phyloP scores from a whole-genome alignment of 2,329 filamentous ascomycete species.

The Cladosporium sp. region DNA sequence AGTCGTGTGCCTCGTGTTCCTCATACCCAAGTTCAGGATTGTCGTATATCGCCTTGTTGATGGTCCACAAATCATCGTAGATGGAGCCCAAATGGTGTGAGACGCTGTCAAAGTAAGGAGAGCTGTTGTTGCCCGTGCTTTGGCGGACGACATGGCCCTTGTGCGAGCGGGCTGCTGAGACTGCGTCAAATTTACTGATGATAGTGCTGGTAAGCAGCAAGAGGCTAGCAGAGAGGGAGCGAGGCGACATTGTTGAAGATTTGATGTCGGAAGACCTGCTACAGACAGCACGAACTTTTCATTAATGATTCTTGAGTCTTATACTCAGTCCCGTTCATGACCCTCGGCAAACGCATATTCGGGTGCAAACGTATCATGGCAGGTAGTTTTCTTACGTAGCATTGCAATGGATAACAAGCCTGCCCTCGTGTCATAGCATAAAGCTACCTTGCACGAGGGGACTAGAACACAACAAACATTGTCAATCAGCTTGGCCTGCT shows the following conservation, averaged over 20 bases:
- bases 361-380: neutral
- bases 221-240: neutral
- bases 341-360: neutral
- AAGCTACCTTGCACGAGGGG: neutral
- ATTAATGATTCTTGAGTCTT: neutral
- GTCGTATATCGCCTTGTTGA: conserved; percentile 13
- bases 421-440: neutral
- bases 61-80: conserved; percentile 7
- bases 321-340: neutral
- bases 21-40: conserved; percentile 52
- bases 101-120: conserved; percentile 1
- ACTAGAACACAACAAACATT: neutral
- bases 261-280: neutral
- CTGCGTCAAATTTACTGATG: neutral
- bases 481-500: neutral
- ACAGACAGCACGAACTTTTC: neutral
- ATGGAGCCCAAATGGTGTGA: conserved; percentile 1
- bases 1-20: conserved; percentile 52
- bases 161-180: neutral
- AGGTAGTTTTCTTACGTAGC: neutral
- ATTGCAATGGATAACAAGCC: neutral
- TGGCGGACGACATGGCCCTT: neutral
- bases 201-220: neutral
- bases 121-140: conserved; percentile 4
- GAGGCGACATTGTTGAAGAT: neutral